These are phyloP conservation scores for Solanum medicagineum DNA, from an alignment of 257 asterid species.

Conservation along the genomic window DNA sequence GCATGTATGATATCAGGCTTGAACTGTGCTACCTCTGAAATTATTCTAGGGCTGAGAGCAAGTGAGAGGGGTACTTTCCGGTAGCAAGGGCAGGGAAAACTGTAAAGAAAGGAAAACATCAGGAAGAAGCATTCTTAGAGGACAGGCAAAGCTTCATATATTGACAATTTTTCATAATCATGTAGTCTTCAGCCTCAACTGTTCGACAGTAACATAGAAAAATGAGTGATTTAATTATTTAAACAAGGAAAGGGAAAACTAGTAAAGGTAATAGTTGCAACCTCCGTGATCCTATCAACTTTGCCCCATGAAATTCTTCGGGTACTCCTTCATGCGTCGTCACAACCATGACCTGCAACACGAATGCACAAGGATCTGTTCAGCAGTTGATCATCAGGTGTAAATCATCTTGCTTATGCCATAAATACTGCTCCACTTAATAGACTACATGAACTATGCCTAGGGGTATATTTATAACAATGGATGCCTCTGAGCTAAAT, in stretches of 20 bases:
- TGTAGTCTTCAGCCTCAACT: background rate
- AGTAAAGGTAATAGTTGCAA: slow-evolving; percentile 1
- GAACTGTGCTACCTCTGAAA: slow-evolving; percentile 81
- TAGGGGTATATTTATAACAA: background rate
- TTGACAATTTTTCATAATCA: background rate
- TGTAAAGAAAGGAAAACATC: slow-evolving; percentile 16
- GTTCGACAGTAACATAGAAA: background rate
- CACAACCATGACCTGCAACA: slow-evolving; percentile 86
- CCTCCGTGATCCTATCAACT: slow-evolving; percentile 90
- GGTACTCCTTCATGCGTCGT: slow-evolving; percentile 99
- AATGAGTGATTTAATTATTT: background rate
- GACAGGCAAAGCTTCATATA: background rate
- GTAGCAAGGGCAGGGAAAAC: slow-evolving; percentile 95
- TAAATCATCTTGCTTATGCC: background rate
- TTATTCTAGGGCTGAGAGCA: slow-evolving; percentile 98
- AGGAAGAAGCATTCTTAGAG: background rate
- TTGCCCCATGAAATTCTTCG: slow-evolving; percentile 91
- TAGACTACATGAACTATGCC: background rate
- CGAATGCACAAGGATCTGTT: background rate
- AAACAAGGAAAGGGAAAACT: background rate
- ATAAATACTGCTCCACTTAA: background rate
- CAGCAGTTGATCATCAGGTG: background rate
- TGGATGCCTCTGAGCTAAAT: background rate
- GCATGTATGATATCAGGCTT: slow-evolving; percentile 98
- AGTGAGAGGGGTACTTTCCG: slow-evolving; percentile 85